These are phyloP conservation scores for Pneumocystis sp. DNA, from an alignment of 1,139 yeast genomes.

Conservation along the genomic window DNA sequence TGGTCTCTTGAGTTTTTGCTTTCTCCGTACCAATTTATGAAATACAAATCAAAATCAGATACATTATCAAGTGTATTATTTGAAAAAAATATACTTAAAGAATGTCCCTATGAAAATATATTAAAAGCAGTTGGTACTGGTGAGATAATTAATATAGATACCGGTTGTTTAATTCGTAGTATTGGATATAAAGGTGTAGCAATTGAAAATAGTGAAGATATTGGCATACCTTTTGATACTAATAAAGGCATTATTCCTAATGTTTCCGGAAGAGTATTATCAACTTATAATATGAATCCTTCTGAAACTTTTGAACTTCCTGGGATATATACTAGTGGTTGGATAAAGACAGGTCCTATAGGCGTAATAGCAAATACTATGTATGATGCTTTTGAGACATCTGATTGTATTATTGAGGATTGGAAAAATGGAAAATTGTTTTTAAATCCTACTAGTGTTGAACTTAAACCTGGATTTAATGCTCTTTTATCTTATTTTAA, in stretches of 20 bases:
- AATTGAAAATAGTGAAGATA: constrained; percentile 37
- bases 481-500: constrained; percentile 8
- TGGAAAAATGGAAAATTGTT: constrained; percentile 19
- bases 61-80: constrained; percentile 35
- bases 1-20: constrained; percentile 42
- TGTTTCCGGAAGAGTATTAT: constrained; percentile 34
- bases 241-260: constrained; percentile 6
- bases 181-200: constrained; percentile 71
- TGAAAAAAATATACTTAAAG: constrained; percentile 32
- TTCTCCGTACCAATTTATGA: constrained; percentile 46
- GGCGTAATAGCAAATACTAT: constrained; percentile 91
- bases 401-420: constrained; percentile 48
- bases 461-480: constrained; percentile 14
- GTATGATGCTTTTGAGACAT: constrained; percentile 69
- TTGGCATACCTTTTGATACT: constrained; percentile 41
- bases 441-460: not conserved
- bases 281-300: constrained; percentile 48
- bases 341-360: constrained; percentile 79
- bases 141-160: constrained; percentile 27
- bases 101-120: constrained; percentile 11
- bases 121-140: constrained; percentile 30
- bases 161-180: constrained; percentile 65
- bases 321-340: constrained; percentile 73
- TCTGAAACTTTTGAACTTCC: constrained; percentile 22
- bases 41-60: constrained; percentile 16